A percentile compares a stretch with the other conserved stretches of the same genome.
These are phyloP conservation scores for Curvularia lunata DNA, from an alignment of 2,329 filamentous ascomycete species.

Conservation along the genomic window DNA sequence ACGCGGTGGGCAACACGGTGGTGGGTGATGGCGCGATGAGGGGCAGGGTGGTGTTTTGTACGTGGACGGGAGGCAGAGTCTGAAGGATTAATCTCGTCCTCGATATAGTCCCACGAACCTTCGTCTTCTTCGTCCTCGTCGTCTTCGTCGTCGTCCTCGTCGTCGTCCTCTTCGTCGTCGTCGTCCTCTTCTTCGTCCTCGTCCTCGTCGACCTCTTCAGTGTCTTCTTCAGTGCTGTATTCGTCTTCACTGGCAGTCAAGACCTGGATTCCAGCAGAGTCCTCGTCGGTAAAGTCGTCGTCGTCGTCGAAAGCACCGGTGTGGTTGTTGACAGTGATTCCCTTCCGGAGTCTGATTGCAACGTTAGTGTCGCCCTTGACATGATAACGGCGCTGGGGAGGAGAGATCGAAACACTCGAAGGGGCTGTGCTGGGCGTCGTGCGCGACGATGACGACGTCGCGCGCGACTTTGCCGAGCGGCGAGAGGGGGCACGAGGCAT, in stretches of 20 bases:
- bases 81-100: slow-evolving; percentile 55
- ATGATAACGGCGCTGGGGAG: slow-evolving; percentile 27
- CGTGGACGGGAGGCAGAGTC: slow-evolving; percentile 57
- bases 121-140: slow-evolving; percentile 33
- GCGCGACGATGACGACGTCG: slow-evolving; percentile 34
- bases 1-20: slow-evolving; percentile 35
- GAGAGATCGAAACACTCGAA: slow-evolving; percentile 41
- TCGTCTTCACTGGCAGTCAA: slow-evolving; percentile 43
- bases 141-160: slow-evolving; percentile 39
- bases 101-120: slow-evolving; percentile 40
- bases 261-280: slow-evolving; percentile 43
- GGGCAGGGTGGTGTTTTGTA: slow-evolving; percentile 27
- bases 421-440: slow-evolving; percentile 32
- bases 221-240: slow-evolving; percentile 31
- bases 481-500: slow-evolving; percentile 28
- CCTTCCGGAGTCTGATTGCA: slow-evolving; percentile 45
- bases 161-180: slow-evolving; percentile 27
- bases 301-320: slow-evolving; percentile 43
- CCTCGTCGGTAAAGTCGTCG: slow-evolving; percentile 39
- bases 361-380: slow-evolving; percentile 48
- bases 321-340: slow-evolving; percentile 49
- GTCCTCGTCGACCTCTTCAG: slow-evolving; percentile 40
- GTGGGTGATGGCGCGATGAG: slow-evolving; percentile 30
- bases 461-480: slow-evolving; percentile 36
- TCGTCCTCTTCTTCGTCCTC: slow-evolving; percentile 28